These are phyloP conservation scores for Phanerochaete carnosa DNA, from an alignment of 768 basidiomycete species.

Conservation along the genomic window DNA sequence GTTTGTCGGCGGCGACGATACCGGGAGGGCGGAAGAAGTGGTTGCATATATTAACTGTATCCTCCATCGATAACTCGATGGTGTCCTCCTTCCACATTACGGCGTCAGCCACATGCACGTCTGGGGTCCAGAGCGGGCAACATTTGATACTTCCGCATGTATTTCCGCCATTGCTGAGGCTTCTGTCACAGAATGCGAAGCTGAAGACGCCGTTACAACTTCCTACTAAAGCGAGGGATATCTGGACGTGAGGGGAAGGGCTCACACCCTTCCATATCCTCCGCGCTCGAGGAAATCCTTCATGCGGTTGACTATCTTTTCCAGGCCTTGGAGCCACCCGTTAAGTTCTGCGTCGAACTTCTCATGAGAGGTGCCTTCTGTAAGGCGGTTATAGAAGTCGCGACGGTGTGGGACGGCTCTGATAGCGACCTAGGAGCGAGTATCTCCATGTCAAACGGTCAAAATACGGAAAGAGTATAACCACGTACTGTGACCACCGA, in stretches of 20 bases:
- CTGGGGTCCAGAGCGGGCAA: not conserved
- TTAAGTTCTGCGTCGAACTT: constrained; percentile 51
- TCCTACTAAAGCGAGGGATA: not conserved
- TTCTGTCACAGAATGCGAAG: constrained; percentile 8
- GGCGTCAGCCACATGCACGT: not conserved
- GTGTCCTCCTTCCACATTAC: not conserved
- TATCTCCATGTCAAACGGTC: not conserved
- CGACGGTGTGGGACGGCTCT: constrained; percentile 57
- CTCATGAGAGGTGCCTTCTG: constrained; percentile 53
- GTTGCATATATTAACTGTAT: not conserved
- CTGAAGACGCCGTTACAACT: not conserved
- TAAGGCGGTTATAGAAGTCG: constrained; percentile 62
- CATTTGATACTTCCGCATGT: not conserved
- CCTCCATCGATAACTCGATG: not conserved
- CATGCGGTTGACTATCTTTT: constrained; percentile 48
- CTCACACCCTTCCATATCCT: constrained; percentile 51
- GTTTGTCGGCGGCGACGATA: not conserved
- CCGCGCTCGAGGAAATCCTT: constrained; percentile 53
- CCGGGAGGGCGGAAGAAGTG: not conserved
- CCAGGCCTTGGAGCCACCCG: constrained; percentile 60
- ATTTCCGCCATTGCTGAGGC: constrained; percentile 2
- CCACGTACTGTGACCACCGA: constrained; percentile 60
- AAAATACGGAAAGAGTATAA: not conserved
- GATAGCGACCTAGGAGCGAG: constrained; percentile 29
- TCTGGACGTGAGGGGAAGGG: not conserved